Base-by-base conservation (phyloP, 1,139 yeast genomes). In the Candida frijolesensis region DNA sequence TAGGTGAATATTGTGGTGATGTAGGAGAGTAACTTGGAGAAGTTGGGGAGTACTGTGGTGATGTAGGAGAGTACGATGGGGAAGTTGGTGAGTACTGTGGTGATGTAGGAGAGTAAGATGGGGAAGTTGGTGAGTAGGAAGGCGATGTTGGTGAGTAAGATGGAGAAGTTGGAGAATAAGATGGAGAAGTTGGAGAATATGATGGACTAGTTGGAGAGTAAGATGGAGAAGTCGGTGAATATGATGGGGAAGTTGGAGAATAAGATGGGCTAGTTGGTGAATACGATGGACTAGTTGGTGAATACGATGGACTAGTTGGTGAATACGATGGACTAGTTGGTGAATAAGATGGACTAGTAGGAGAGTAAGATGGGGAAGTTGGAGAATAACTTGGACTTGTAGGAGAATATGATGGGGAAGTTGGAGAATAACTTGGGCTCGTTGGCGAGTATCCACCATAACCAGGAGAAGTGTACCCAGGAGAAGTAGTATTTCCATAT, bases 361-460 rank as follows among this genome's bases (percentile, higher is more conserved):
- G 95, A 87, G 3, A 77, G 67, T 87, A 89, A 2, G 63, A 53
- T 62, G 88, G 88, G 1, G 86, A 79, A 0, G 87, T 82, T 51
- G 96, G 95, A 76, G 84, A 74, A 63, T 85, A 86, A 3, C 76
- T 64, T 62, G 95, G 94, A 0, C 89, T 82, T 0, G 92, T 84
- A 51, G 92, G 89, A 0, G 87, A 76, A 64, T 85, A 89, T 1
- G 78, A 72, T 58, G 96, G 85, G 4, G 79, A 73, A 0, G 83
- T 79, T 47, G 84, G 89, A 6, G 83, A 72, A 63, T 84, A 85
- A 0, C 80, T 71, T 61, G 89, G 89, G 1, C 85, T 81, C 0
- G 85, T 81, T 47, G 79, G 51, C 0, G 80, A 72, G 62, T 84
- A 84, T 38, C 78, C 79, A 46, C 76, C 80, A 57, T 75, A 70